Evolutionary conservation across 2,329 filamentous ascomycete genomes (phyloP).

Genomic region (Coleophoma crateriformis): DNA sequence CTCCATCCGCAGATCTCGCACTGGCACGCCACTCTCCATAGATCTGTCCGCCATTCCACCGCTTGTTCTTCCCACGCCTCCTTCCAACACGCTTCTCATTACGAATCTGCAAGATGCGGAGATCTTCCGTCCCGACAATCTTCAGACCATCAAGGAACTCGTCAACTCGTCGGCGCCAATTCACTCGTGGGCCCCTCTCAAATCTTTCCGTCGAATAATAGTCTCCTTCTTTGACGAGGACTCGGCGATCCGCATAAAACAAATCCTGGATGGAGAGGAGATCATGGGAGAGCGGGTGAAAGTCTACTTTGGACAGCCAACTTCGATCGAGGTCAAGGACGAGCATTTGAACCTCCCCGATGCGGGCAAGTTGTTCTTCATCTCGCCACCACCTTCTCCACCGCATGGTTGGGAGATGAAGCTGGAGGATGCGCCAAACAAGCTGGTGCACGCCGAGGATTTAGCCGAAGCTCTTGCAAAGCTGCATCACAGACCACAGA

Average conservation of each 20-base stretch:
- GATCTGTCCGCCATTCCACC: conserved; percentile 70
- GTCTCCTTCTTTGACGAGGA: conserved; percentile 69
- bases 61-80: conserved; percentile 63
- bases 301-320: conserved; percentile 64
- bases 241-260: conserved; percentile 65
- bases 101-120: conserved; percentile 71
- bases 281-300: conserved; percentile 65
- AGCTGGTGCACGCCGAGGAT: conserved; percentile 64
- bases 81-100: conserved; percentile 79
- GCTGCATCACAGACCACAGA: conserved; percentile 41
- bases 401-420: conserved; percentile 65
- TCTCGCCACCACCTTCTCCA: conserved; percentile 62
- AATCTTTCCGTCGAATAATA: conserved; percentile 77
- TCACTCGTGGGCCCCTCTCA: conserved; percentile 74
- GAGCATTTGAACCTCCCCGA: conserved; percentile 62
- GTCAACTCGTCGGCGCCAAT: conserved; percentile 66
- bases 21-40: conserved; percentile 52
- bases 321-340: conserved; percentile 47
- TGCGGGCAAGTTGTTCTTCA: conserved; percentile 68
- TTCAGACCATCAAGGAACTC: conserved; percentile 67
- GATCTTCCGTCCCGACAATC: conserved; percentile 69
- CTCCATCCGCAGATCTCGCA: conserved; percentile 3
- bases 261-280: conserved; percentile 67
- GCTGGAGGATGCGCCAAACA: conserved; percentile 65
- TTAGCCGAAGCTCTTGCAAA: conserved; percentile 60